These are phyloP conservation scores for Aaosphaeria arxii DNA, from an alignment of 2,329 filamentous ascomycete species.

Conservation along the genomic window DNA sequence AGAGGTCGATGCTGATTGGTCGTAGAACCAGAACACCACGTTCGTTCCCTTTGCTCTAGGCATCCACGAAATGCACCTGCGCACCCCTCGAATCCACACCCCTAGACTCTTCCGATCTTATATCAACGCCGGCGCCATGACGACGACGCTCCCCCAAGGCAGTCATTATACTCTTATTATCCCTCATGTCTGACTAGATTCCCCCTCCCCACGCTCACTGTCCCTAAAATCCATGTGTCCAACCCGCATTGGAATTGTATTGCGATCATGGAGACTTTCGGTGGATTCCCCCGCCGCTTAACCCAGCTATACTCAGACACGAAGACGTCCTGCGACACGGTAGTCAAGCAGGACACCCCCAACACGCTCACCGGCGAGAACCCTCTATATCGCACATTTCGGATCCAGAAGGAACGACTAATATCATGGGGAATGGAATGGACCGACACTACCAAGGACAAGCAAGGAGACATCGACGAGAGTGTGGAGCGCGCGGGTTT, in stretches of 20 bases:
- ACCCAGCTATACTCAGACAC: conserved; percentile 73
- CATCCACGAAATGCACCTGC: conserved; percentile 25
- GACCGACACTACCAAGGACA: conserved; percentile 56
- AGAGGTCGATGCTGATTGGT: background rate
- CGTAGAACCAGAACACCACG: too few relatives aligned
- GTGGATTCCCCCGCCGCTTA: conserved; percentile 40
- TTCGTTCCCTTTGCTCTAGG: conserved; percentile 10
- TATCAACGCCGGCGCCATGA: conserved; percentile 14
- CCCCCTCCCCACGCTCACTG: background rate
- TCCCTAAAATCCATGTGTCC: background rate
- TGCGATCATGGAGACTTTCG: conserved; percentile 33
- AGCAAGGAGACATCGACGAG: conserved; percentile 69
- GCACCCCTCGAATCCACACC: conserved; percentile 3
- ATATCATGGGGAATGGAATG: conserved; percentile 79
- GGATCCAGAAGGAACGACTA: conserved; percentile 76
- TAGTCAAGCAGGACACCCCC: conserved; percentile 57
- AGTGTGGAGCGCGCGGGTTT: conserved; percentile 65
- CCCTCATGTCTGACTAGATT: background rate
- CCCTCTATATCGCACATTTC: conserved; percentile 69
- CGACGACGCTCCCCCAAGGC: conserved; percentile 28
- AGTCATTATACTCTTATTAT: conserved; percentile 17
- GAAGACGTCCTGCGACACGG: conserved; percentile 73
- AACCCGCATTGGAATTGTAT: conserved; percentile 3
- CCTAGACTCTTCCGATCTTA: conserved; percentile 5
- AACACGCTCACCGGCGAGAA: conserved; percentile 66